Evolutionary conservation across 164 flowering plant genomes (phyloP), one percentile per base, ranked within the genome.

Genomic region (Umbellularia californica): DNA sequence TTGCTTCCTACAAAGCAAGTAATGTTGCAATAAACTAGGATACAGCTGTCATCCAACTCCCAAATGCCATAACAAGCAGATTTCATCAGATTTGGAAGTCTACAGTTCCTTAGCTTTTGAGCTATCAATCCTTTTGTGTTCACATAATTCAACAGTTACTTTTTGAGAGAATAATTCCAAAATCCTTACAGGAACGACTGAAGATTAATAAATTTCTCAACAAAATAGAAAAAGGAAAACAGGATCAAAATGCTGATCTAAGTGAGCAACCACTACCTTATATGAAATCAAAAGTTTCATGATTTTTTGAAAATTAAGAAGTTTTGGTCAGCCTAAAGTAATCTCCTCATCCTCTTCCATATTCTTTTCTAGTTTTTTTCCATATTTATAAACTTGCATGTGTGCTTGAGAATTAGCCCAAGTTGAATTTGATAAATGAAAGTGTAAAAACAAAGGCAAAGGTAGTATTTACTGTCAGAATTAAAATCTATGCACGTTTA

Each of bases 1-100:
- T 87, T 5, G 98, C 96, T 86, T 96, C 99, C 98, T 96, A 76
- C 76, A 82, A 78, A 74, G 75, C 1, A 30, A 30, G 55, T 28
- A 24, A 14, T 35, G 28, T 20, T 5, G n/a, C 17, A 14, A 55
- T 55, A 55, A 15, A 55, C n/a, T 55, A 15, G n/a, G 60, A 55
- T 14, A 55, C 19, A 15, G n/a, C 15, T 55, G n/a, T 55, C n/a
- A 3, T 55, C n/a, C 17, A 55, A 55, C n/a, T 15, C 60, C n/a
- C 6, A 55, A 20, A 55, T 55, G n/a, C n/a, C n/a, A 15, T 15
- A 55, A 55, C 60, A 55, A 14, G 60, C n/a, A 55, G 60, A 55
- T 55, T 20, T 55, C 60, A 55, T 55, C 60, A 15, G 19, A 55
- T 55, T 55, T 55, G 60, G 6, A 55, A 55, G n/a, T 55, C n/a